Percentiles rank a stretch among this genome's conserved stretches.
These are phyloP conservation scores for Drosera capensis DNA, from an alignment of 148 eudicot species.

Conservation along the genomic window DNA sequence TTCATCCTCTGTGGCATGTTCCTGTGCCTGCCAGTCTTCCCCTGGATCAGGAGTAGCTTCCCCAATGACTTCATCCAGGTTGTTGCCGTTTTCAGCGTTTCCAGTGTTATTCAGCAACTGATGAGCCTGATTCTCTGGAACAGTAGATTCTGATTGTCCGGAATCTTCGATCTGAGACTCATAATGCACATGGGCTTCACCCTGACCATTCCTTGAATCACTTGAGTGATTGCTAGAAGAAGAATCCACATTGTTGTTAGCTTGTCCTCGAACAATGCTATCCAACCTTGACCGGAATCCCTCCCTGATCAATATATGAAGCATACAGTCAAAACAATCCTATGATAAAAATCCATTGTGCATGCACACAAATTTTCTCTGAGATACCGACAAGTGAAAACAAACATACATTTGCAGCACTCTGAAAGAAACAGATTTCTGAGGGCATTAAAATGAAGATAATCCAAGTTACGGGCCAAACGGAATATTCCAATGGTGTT, in stretches of 20 bases:
- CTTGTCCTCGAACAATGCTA: slow-evolving; percentile 54
- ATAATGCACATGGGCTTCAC: slow-evolving; percentile 18
- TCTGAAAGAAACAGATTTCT: too few species aligned
- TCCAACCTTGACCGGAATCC: slow-evolving; percentile 69
- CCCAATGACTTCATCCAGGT: slow-evolving; percentile 21
- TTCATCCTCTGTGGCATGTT: slow-evolving; percentile 34
- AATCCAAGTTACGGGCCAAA: too few species aligned
- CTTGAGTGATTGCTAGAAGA: slow-evolving; percentile 19
- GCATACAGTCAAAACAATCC: too few species aligned
- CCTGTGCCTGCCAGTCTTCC: slow-evolving; percentile 38
- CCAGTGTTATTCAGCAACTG: slow-evolving; percentile 23
- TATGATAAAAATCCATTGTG: background rate
- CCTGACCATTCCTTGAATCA: slow-evolving; percentile 35
- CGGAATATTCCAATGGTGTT: too few species aligned
- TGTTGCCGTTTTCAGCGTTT: slow-evolving; percentile 20
- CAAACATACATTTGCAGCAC: too few species aligned
- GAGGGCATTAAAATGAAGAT: too few species aligned
- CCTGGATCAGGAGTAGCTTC: slow-evolving; percentile 25
- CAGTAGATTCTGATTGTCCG: slow-evolving; percentile 24
- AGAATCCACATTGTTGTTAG: slow-evolving; percentile 33
- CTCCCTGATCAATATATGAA: slow-evolving; percentile 33
- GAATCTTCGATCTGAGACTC: slow-evolving; percentile 32
- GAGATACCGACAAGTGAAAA: too few species aligned
- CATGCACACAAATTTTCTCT: too few species aligned
- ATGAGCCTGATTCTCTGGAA: slow-evolving; percentile 25